These are phyloP conservation scores for Byssochlamys sp. DNA, from an alignment of 2,329 filamentous ascomycete genomes.

Conservation along the genomic window DNA sequence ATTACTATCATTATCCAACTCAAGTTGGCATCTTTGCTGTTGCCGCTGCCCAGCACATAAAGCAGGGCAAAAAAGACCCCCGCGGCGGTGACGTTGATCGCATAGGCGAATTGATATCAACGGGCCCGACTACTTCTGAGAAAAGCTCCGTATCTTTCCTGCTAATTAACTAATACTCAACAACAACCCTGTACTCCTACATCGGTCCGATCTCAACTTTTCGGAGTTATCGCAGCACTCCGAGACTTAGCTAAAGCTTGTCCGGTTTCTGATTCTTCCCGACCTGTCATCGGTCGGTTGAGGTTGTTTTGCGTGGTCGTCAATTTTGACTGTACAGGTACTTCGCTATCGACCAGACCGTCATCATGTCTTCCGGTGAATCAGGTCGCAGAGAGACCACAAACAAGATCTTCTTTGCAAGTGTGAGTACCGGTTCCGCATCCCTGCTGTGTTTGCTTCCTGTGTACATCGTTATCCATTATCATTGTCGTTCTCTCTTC, in stretches of 20 bases:
- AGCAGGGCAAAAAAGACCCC: slow-evolving; percentile 3
- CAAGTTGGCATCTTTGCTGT: not conserved
- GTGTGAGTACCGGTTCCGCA: slow-evolving; percentile 19
- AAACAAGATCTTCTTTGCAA: slow-evolving; percentile 28
- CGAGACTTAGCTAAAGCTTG: not conserved
- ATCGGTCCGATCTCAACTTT: slow-evolving; percentile 12
- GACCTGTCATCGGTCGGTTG: slow-evolving; percentile 4
- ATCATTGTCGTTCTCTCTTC: not conserved
- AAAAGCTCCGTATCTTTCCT: not conserved
- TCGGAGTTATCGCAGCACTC: not conserved
- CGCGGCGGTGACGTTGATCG: slow-evolving; percentile 13
- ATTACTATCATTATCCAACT: too few relatives aligned
- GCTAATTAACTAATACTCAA: too few relatives aligned
- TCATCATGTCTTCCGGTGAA: slow-evolving; percentile 21
- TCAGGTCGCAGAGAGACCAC: slow-evolving; percentile 21
- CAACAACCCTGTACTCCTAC: slow-evolving; percentile 4
- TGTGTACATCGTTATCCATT: too few relatives aligned
- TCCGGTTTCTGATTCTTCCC: not conserved
- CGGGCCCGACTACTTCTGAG: not conserved
- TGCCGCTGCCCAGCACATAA: not conserved
- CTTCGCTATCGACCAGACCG: not conserved
- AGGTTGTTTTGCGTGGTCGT: not conserved
- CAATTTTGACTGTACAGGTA: not conserved
- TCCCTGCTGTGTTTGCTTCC: not conserved
- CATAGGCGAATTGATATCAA: slow-evolving; percentile 2